Evolutionary conservation across 148 eudicot genomes (phyloP).

Genomic region (Suaeda aralocaspica): DNA sequence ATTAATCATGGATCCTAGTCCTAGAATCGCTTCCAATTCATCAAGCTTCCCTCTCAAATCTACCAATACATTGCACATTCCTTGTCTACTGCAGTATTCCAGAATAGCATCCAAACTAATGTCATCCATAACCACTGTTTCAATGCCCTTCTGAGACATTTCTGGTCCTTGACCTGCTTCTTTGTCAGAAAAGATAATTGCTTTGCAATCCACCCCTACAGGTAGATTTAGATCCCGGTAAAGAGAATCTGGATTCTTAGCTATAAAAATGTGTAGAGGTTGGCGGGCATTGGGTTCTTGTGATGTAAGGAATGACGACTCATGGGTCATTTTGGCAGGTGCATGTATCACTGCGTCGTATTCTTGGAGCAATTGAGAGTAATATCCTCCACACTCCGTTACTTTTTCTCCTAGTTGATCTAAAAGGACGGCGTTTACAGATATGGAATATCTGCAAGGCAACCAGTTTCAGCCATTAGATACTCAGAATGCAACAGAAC

Average conservation of each 20-base stretch:
- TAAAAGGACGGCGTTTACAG: constrained; percentile 50
- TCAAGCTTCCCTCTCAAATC: constrained; percentile 54
- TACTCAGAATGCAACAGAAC: no score
- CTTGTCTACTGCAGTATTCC: constrained; percentile 61
- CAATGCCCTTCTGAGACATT: constrained; percentile 44
- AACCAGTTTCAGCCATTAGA: background rate
- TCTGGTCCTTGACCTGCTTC: constrained; percentile 36
- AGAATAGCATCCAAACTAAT: constrained; percentile 52
- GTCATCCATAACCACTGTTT: constrained; percentile 49
- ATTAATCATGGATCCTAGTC: constrained; percentile 48
- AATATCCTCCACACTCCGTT: constrained; percentile 62
- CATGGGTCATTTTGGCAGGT: constrained; percentile 27
- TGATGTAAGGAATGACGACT: constrained; percentile 42
- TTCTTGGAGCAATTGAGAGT: constrained; percentile 76
- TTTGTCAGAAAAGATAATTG: constrained; percentile 50
- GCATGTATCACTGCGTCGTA: constrained; percentile 74
- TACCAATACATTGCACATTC: constrained; percentile 64
- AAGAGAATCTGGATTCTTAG: constrained; percentile 38
- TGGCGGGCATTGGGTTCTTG: constrained; percentile 77
- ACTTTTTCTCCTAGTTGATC: constrained; percentile 53
- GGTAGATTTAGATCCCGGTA: constrained; percentile 35
- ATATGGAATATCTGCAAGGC: constrained; percentile 67
- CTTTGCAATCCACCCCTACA: constrained; percentile 36
- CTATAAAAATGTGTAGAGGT: constrained; percentile 62
- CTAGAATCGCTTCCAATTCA: constrained; percentile 59